These are phyloP conservation scores for Acacia acuminata DNA, from an alignment of 306 rosid species.

Conservation along the genomic window DNA sequence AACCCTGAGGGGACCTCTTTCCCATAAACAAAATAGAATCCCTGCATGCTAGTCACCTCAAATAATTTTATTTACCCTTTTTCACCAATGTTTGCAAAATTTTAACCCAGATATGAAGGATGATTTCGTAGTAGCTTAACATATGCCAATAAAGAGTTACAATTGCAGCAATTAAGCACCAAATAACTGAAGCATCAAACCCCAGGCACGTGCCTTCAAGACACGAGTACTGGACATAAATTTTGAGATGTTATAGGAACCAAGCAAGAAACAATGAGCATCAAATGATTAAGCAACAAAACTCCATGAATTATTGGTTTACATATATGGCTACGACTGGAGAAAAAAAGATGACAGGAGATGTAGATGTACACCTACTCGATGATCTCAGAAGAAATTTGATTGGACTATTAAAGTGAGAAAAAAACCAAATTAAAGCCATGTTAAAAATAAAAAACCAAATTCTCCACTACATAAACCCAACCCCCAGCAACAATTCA, in stretches of 20 bases:
- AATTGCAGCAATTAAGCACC: neutral
- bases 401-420: conserved; percentile 48
- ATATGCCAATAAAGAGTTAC: neutral
- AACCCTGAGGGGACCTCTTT: conserved; percentile 39
- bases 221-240: conserved; percentile 9
- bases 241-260: conserved; percentile 15
- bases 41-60: conserved; percentile 17
- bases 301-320: conserved; percentile 60
- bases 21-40: conserved; percentile 16
- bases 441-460: conserved; percentile 55
- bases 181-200: neutral
- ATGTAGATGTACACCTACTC: conserved; percentile 49
- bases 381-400: conserved; percentile 42
- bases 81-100: conserved; percentile 34
- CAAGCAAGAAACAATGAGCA: conserved; percentile 28
- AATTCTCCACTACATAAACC: conserved; percentile 50
- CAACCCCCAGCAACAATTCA: conserved; percentile 55
- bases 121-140: neutral
- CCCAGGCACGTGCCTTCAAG: conserved; percentile 1
- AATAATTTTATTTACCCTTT: conserved; percentile 20
- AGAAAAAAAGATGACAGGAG: conserved; percentile 33
- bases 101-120: conserved; percentile 29
- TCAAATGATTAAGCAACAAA: conserved; percentile 40
- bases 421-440: conserved; percentile 42
- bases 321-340: conserved; percentile 39